These are phyloP conservation scores for Sclerotinia subarctica DNA, from an alignment of 2,329 filamentous ascomycete species.

Conservation along the genomic window DNA sequence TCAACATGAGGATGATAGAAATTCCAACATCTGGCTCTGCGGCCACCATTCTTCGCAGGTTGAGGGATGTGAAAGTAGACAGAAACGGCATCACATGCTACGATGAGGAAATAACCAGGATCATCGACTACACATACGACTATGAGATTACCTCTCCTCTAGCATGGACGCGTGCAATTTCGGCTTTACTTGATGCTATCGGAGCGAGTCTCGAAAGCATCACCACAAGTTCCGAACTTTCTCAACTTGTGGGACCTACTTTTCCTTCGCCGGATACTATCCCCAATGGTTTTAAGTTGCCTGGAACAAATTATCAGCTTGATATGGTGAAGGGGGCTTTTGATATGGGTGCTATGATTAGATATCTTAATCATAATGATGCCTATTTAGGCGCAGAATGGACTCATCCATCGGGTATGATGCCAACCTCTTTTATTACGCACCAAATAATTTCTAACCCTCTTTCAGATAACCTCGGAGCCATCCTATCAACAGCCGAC, in stretches of 20 bases:
- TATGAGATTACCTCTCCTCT: constrained; percentile 18
- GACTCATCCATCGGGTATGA: constrained; percentile 42
- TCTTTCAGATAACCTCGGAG: constrained; percentile 41
- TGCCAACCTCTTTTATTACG: not conserved
- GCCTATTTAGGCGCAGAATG: constrained; percentile 43
- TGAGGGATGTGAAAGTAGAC: not conserved
- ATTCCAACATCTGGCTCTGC: constrained; percentile 5
- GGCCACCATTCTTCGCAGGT: constrained; percentile 3
- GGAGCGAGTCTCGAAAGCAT: constrained; percentile 30
- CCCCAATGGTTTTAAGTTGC: constrained; percentile 40
- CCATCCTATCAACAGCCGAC: constrained; percentile 41
- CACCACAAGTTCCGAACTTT: constrained; percentile 21
- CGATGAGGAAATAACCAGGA: constrained; percentile 27
- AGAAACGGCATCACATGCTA: constrained; percentile 16
- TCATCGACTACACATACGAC: constrained; percentile 29
- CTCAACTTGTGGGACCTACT: constrained; percentile 27
- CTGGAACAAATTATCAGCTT: constrained; percentile 40
- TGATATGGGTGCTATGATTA: constrained; percentile 41
- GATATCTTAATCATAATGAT: constrained; percentile 45
- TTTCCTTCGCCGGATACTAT: constrained; percentile 26
- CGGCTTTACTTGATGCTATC: constrained; percentile 29
- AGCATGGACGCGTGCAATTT: constrained; percentile 23
- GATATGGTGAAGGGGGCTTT: constrained; percentile 43
- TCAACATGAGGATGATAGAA: constrained; percentile 19
- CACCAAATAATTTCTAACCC: not conserved